Evolutionary conservation across 176 grass and related monocot genomes (phyloP), one percentile per base, ranked within the genome.

Genomic region (Hordeum marinum): DNA sequence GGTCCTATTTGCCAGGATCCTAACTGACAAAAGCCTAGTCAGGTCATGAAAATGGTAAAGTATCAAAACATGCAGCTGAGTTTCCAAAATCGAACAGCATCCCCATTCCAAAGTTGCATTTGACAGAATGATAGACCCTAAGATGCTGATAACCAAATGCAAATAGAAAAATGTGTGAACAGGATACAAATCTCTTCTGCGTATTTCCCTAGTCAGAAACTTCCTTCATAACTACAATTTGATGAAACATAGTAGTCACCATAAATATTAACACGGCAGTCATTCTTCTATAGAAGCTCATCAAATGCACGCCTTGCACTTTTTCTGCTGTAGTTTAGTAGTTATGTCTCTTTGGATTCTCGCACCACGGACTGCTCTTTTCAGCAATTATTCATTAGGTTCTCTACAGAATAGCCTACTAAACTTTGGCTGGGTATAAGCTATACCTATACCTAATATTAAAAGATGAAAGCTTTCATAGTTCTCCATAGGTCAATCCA

Each of bases 151-250:
- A 52, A 52, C 48, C 39, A 66, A 46, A 65, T 80, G 60, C 40
- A 62, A 65, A 80, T 18, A 80, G 48, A 79, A 64, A 11, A 66
- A 80, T 48, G 78, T 65, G 20, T 80, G 23, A 65, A 29, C 18
- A 50, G 6, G n/a, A 64, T 26, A 79, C 25, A 18, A 52, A 76
- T 55, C 32, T 21, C 73, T 11, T 35, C 48, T n/a, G 48, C 27
- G 32, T n/a, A 50, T 11, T 21, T 76, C 48, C 9, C 27, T 57
- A 57, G 3, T 52, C 5, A 76, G 18, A 12, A 76, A 55, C 34
- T 76, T 55, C 27, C 48, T 52, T 52, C 48, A 18, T 52, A 52
- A 52, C 48, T 52, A 52, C 15, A 52, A 52, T 52, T 52, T 52
- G 48, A 52, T 52, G 48, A 52, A 52, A 15, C 48, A 52, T 52